These are phyloP conservation scores for Sphagnurus paluster DNA, from an alignment of 1,284 basidiomycete species.

Conservation along the genomic window DNA sequence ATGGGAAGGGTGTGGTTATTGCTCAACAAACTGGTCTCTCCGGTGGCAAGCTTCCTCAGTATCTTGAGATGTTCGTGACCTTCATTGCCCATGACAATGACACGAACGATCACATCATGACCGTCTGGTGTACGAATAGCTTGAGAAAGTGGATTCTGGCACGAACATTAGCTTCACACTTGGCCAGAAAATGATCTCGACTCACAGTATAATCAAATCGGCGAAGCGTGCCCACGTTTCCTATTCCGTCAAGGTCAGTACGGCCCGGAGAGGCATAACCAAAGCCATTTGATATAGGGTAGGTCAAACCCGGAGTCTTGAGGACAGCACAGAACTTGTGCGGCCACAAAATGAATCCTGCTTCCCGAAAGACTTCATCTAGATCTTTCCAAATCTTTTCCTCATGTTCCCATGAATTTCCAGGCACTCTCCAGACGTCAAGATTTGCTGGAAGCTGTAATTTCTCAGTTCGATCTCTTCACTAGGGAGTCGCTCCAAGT, in stretches of 20 bases:
- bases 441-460: conserved; percentile 18
- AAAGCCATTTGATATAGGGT: conserved; percentile 16
- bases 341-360: conserved; percentile 15
- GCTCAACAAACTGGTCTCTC: conserved; percentile 15
- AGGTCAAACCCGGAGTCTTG: not conserved
- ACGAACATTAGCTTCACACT: not conserved
- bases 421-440: conserved; percentile 16
- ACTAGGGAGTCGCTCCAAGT: not conserved
- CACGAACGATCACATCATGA: conserved; percentile 21
- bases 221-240: conserved; percentile 6
- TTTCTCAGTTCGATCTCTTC: not conserved
- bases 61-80: conserved; percentile 25
- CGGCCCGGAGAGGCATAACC: conserved; percentile 12
- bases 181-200: not conserved
- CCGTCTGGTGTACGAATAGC: conserved; percentile 21
- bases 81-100: conserved; percentile 21
- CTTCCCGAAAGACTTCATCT: conserved; percentile 10
- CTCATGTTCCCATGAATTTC: conserved; percentile 3
- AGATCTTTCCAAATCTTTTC: conserved; percentile 20
- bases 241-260: conserved; percentile 1
- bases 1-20: conserved; percentile 29
- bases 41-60: conserved; percentile 22
- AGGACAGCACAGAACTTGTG: not conserved
- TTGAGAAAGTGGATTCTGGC: conserved; percentile 19
- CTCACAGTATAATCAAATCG: conserved; percentile 9